Conservation (phyloP, 768 basidiomycete species). For the Pleurotus giganteus region DNA sequence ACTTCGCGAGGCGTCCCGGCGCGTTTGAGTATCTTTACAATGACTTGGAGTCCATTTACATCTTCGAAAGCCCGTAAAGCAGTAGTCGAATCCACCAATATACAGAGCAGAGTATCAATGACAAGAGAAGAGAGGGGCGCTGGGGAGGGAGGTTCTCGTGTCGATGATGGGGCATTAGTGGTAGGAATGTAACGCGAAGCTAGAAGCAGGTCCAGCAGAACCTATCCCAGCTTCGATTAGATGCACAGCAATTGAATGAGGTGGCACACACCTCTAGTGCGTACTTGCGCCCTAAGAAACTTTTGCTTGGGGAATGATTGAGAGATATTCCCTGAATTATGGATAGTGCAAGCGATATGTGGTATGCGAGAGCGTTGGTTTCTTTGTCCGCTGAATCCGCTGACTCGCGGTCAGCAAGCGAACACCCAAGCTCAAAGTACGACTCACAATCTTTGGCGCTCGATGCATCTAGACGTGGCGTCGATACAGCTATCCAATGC, state of each 20-base stretch:
- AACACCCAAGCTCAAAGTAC: constrained; percentile 33
- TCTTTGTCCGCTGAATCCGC: constrained; percentile 45
- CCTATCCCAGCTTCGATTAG: constrained; percentile 34
- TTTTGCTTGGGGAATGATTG: constrained; percentile 66
- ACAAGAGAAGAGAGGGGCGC: constrained; percentile 66
- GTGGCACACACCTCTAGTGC: constrained; percentile 57
- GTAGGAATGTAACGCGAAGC: constrained; percentile 60
- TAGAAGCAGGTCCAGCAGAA: constrained; percentile 69
- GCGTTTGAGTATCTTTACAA: constrained; percentile 87
- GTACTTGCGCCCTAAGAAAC: constrained; percentile 64
- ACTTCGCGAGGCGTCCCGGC: constrained; percentile 86
- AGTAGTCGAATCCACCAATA: constrained; percentile 81
- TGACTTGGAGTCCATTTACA: constrained; percentile 69
- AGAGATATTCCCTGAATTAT: constrained; percentile 77
- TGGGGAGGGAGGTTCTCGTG: constrained; percentile 17
- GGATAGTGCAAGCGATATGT: constrained; percentile 58
- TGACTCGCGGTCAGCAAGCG: constrained; percentile 11
- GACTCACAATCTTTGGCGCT: constrained; percentile 45
- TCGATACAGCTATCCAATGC: constrained; percentile 56
- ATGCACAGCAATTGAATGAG: neutral
- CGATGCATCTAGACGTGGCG: constrained; percentile 46
- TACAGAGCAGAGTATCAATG: constrained; percentile 82
- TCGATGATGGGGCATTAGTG: constrained; percentile 14
- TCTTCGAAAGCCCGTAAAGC: constrained; percentile 81
- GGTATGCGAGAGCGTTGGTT: constrained; percentile 43